Evolutionary conservation across 106 monocot species (phyloP).

Genomic region (Ottelia alismoides): DNA sequence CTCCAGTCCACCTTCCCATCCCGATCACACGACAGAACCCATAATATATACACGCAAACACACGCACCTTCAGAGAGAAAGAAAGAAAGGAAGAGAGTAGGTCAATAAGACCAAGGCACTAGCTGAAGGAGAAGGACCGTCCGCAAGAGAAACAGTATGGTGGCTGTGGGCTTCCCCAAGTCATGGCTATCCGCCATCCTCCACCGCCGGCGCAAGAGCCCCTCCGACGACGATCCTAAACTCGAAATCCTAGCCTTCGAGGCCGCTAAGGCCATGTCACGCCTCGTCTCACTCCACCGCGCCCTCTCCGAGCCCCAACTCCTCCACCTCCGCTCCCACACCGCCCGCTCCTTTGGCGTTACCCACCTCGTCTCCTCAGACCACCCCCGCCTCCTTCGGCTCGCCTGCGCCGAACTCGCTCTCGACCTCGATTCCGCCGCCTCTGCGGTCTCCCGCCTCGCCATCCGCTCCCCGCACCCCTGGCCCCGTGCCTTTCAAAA

Average conservation of each 20-base stretch:
- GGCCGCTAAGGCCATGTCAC: constrained; percentile 38
- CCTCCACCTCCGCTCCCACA: constrained; percentile 18
- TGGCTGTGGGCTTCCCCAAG: too few species aligned
- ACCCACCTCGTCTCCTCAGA: constrained; percentile 45
- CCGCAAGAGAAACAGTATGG: too few species aligned
- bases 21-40: too few species aligned
- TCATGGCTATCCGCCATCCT: too few species aligned
- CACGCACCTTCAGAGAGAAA: too few species aligned
- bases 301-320: constrained; percentile 24
- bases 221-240: background rate
- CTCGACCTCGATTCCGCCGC: constrained; percentile 19
- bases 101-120: too few species aligned
- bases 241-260: constrained; percentile 48
- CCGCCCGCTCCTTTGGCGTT: constrained; percentile 25
- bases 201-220: too few species aligned
- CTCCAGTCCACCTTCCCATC: too few species aligned
- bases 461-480: constrained; percentile 29
- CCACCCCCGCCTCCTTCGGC: constrained; percentile 24
- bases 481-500: constrained; percentile 21
- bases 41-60: too few species aligned
- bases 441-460: constrained; percentile 23
- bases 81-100: too few species aligned
- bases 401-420: constrained; percentile 31
- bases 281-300: constrained; percentile 28
- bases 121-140: too few species aligned